phyloP scores from a whole-genome alignment of 148 eudicot genomes.

The Rhododendron ferrugineum region DNA sequence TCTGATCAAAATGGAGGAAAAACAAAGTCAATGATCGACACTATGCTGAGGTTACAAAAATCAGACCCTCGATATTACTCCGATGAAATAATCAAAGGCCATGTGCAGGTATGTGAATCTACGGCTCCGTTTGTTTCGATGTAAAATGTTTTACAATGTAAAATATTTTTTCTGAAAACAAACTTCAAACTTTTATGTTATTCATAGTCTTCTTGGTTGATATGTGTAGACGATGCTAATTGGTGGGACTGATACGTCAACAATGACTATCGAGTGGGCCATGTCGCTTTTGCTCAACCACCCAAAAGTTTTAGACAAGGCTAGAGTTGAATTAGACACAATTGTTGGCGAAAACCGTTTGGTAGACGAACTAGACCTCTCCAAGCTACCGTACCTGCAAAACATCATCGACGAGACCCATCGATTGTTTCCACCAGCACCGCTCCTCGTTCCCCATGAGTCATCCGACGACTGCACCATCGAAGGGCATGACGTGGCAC shows the following conservation, averaged over 20 bases:
- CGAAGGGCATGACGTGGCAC: constrained; percentile 8
- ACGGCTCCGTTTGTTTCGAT: no score
- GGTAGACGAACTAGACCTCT: constrained; percentile 19
- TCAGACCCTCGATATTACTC: constrained; percentile 24
- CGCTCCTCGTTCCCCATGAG: constrained; percentile 24
- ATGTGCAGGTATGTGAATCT: constrained; percentile 25
- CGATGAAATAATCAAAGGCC: constrained; percentile 35
- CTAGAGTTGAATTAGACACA: constrained; percentile 15
- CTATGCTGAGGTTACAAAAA: constrained; percentile 28
- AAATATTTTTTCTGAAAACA: no score
- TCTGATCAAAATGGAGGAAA: not conserved
- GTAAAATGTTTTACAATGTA: no score
- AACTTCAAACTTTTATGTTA: no score
- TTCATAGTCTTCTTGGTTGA: not conserved
- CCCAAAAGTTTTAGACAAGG: constrained; percentile 15
- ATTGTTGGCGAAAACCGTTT: constrained; percentile 1
- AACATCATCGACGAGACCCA: constrained; percentile 24
- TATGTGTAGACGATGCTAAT: constrained; percentile 2
- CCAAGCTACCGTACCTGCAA: constrained; percentile 18
- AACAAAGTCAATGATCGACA: constrained; percentile 18
- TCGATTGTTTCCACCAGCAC: constrained; percentile 20
- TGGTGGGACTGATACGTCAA: constrained; percentile 18
- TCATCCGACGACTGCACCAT: constrained; percentile 17
- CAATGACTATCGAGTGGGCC: constrained; percentile 20
- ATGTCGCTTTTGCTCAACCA: constrained; percentile 20